phyloP scores from a whole-genome alignment of 106 monocot species.

The Xerophyta viscosa region DNA sequence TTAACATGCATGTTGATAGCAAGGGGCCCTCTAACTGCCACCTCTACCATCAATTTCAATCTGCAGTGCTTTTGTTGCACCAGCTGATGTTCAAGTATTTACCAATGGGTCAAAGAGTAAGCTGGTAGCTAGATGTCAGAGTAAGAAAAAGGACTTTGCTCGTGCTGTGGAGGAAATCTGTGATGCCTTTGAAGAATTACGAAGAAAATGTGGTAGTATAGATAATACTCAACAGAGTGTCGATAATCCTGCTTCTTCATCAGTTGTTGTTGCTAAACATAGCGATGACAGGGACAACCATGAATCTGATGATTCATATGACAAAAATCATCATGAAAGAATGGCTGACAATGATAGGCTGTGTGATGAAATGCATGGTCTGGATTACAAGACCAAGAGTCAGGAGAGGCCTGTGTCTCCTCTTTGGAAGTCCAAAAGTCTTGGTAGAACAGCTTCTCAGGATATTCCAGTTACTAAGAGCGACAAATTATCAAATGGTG shows the following conservation, averaged over 20 bases:
- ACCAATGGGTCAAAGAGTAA: constrained; percentile 69
- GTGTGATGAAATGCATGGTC: constrained; percentile 16
- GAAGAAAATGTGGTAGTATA: constrained; percentile 19
- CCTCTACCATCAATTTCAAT: too few species aligned
- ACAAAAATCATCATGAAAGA: constrained; percentile 21
- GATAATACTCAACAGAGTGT: constrained; percentile 4
- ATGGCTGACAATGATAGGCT: constrained; percentile 7
- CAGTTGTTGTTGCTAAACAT: constrained; percentile 14
- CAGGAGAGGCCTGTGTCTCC: constrained; percentile 5
- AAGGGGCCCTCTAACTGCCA: too few species aligned
- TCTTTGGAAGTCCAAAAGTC: constrained; percentile 6
- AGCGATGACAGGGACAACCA: constrained; percentile 5
- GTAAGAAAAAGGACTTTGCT: constrained; percentile 64
- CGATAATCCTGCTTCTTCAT: constrained; percentile 13
- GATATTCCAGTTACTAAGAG: constrained; percentile 27
- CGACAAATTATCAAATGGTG: constrained; percentile 12
- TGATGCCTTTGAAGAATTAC: constrained; percentile 60
- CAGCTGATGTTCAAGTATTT: constrained; percentile 74
- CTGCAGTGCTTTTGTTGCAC: constrained; percentile 90
- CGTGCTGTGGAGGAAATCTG: constrained; percentile 82
- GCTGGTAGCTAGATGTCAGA: constrained; percentile 47
- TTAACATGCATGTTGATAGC: too few species aligned
- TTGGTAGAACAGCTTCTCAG: constrained; percentile 10
- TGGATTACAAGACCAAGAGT: constrained; percentile 15
- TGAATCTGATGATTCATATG: constrained; percentile 16